Conservation (phyloP, 2,329 filamentous ascomycete genomes). For the Phaeophleospora eucalypticola region DNA sequence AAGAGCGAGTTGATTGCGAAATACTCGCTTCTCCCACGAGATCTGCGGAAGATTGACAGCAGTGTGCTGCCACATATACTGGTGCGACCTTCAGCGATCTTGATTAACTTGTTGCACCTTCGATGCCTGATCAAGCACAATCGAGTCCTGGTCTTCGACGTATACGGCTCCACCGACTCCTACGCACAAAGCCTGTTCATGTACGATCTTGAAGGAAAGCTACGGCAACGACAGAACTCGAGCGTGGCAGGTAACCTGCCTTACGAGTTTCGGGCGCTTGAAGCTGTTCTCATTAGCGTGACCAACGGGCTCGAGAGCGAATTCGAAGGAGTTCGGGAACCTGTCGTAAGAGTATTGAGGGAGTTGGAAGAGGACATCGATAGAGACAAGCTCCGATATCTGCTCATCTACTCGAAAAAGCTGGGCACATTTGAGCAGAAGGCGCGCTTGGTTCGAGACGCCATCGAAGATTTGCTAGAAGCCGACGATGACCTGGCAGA, state of each 20-base stretch:
- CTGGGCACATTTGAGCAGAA: conserved; percentile 97
- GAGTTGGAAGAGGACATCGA: conserved; percentile 97
- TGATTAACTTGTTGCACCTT: conserved; percentile 94
- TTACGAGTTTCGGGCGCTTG: conserved; percentile 93
- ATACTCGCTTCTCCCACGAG: conserved; percentile 89
- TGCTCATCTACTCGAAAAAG: conserved; percentile 92
- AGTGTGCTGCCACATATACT: conserved; percentile 93
- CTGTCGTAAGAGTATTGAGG: conserved; percentile 80
- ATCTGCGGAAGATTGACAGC: conserved; percentile 95
- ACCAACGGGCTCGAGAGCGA: conserved; percentile 89
- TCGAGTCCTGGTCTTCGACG: conserved; percentile 90
- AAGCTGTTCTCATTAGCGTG: conserved; percentile 90
- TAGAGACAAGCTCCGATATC: conserved; percentile 81
- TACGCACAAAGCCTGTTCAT: conserved; percentile 97
- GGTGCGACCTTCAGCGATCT: conserved; percentile 84
- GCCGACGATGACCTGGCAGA: conserved; percentile 90
- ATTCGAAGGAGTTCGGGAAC: conserved; percentile 88
- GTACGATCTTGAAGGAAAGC: conserved; percentile 90
- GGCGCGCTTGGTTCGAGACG: conserved; percentile 85
- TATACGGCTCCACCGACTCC: conserved; percentile 89
- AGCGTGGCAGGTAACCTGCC: conserved; percentile 59
- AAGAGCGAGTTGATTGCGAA: conserved; percentile 96
- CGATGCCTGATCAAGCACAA: conserved; percentile 94
- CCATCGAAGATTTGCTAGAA: conserved; percentile 91
- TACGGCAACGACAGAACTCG: conserved; percentile 70